Base-by-base conservation (phyloP, 2,329 filamentous ascomycete genomes). In the Ophiostoma quercus region DNA sequence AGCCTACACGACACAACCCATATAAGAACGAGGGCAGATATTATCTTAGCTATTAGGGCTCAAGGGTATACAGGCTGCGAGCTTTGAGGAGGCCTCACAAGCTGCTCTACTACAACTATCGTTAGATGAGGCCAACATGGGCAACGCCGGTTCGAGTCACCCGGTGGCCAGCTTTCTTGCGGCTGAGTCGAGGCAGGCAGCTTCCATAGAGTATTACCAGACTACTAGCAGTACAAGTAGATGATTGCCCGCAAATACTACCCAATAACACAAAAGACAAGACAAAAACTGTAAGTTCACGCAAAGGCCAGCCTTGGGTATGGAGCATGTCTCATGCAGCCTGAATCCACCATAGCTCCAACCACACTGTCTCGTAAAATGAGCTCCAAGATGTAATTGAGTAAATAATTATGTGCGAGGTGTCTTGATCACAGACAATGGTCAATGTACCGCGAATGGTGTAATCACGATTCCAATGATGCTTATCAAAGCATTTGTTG, bases 261-360 rank as follows among this genome's bases (percentile, higher is more conserved):
- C 25, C 1, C 25, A 29, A 29, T 29, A 29, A 2, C 25, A 29
- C 25, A 2, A 29, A 19, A 16, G 19, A 67, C 16, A 7, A 19
- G 16, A n/a, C 14, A 8, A n/a, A 16, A 47, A n/a, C n/a, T 16
- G 8, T 16, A n/a, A n/a, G 43, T 19, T 47, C 16, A 16, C 4
- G 43, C 43, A 16, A 47, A n/a, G 11, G 22, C 22, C 37, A 62
- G 57, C 57, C 57, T 62, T 34, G 25, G 22, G 51, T 62, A 62
- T 62, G 57, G 57, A 32, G 57, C 57, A 62, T 32, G 57, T 62
- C 11, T 57, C 11, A 62, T 32, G 57, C 57, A 19, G 11, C 25
- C 19, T 25, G 66, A 57, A 67, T 47, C 22, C 65, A 67, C 65
- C 65, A 47, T 41, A 67, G 34, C 39, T 62, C 25, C 25, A 32